Base-by-base conservation (phyloP, 345 rosid species). In the sweet orange (Citrus sinensis) region DNA sequence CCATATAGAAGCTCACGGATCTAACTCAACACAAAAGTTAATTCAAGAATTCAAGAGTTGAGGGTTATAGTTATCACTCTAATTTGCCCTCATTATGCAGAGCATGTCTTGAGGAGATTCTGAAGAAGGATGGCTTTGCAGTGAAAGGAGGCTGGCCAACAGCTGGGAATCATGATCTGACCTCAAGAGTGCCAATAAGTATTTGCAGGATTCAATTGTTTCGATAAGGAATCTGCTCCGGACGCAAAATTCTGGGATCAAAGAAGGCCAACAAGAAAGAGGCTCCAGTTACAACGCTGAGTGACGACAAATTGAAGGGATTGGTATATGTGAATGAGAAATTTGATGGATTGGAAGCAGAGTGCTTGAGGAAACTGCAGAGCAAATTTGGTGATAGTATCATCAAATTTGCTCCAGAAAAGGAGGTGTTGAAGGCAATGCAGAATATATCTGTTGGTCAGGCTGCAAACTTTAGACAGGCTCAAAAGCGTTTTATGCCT, bases 61-160 rank as follows among this genome's bases (percentile, higher is more conserved):
- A 95, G 9, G 40, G 46, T 40, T 40, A 40, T 40, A 40, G 46
- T 96, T 59, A 86, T 95, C 46, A 81, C 93, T 73, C 99, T 98
- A 67, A 86, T 96, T 67, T 96, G 98, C 82, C 99, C 99, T 62
- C 99, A 96, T 74, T 94, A 87, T 86, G 88, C 90, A 1, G 99
- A 94, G 75, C 85, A 87, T 85, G 94, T 94, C 59, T 96, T 98
- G 99, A 89, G 94, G 91, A 86, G 75, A 85, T 92, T 85, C 67
- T 96, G 85, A 88, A 88, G 88, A 91, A 89, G 84, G 91, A 91
- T 51, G 95, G 99, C 42, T 88, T 87, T 67, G 97, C 82, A 58
- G 81, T 96, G 72, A 87, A 86, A 74, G 92, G 97, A 20, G 98
- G 99, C 24, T 96, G 99, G 99, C 99, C 99, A 25, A 37, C 40